Conservation (phyloP, 306 rosid species). For the Acacia confusa region DNA sequence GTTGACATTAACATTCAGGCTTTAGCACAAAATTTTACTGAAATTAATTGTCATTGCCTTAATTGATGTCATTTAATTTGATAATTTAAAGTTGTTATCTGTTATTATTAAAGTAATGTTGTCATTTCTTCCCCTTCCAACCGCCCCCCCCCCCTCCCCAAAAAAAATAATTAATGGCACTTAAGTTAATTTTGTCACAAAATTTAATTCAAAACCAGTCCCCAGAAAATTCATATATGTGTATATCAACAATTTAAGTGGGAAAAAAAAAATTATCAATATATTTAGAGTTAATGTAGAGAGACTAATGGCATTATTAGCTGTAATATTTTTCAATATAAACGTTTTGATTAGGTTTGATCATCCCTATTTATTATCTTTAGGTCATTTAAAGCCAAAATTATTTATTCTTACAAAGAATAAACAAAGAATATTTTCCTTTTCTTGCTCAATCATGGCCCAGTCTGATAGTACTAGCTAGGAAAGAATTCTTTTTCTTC, state of each 20-base stretch:
- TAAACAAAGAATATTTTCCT: background rate
- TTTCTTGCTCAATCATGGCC: background rate
- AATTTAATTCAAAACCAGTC: too few species aligned
- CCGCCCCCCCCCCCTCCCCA: too few species aligned
- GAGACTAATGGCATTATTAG: background rate
- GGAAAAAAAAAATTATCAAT: background rate
- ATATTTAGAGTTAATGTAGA: background rate
- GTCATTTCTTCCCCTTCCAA: too few species aligned
- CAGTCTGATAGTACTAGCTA: background rate
- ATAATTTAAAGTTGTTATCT: background rate
- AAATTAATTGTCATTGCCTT: too few species aligned
- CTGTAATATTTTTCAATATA: background rate
- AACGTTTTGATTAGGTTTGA: background rate
- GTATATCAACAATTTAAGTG: background rate
- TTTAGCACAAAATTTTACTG: too few species aligned
- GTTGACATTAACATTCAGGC: too few species aligned
- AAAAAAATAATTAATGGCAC: too few species aligned
- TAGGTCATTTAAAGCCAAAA: background rate
- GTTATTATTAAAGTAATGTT: too few species aligned
- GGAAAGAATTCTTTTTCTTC: background rate
- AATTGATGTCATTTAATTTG: too few species aligned
- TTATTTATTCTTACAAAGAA: background rate
- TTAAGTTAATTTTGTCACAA: too few species aligned
- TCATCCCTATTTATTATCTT: background rate
- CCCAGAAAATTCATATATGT: background rate